Evolutionary conservation across 495 filamentous ascomycete species (phyloP), one percentile per base, ranked within the genome.

Genomic region (Parachaetomium inaequale): DNA sequence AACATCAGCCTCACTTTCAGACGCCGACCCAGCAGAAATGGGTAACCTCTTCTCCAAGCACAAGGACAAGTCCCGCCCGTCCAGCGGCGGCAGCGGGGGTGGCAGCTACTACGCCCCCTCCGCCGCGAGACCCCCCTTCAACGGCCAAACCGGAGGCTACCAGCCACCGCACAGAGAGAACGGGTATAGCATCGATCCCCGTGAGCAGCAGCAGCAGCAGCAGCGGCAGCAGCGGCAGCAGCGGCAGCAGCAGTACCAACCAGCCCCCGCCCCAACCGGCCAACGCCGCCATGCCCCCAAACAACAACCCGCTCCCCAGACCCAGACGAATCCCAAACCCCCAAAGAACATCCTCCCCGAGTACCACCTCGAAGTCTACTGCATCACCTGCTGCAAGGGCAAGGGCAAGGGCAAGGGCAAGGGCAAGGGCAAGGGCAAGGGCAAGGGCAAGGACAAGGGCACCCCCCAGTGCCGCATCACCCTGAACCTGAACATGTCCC

Each of bases 41-140:
- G 58, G 58, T 14, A 53, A 7, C 56, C n/a, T 19, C 21, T 40
- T 29, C 21, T 59, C 56, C 56, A 43, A 53, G 10, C 0, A 29
- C 1, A 26, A 34, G 10, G 19, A 21, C 32, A 36, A 26, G 17
- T 19, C 25, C 26, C 29, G 5, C 6, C 51, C 2, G 3, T 19
- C 47, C n/a, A n/a, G n/a, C n/a, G n/a, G n/a, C n/a, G n/a, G n/a
- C n/a, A n/a, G n/a, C n/a, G n/a, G n/a, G n/a, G n/a, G n/a, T n/a
- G n/a, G n/a, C n/a, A n/a, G n/a, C n/a, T n/a, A n/a, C n/a, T n/a
- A n/a, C n/a, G n/a, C n/a, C n/a, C n/a, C n/a, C n/a, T n/a, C n/a
- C n/a, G n/a, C n/a, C n/a, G n/a, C n/a, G n/a, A n/a, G n/a, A n/a
- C n/a, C n/a, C n/a, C n/a, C n/a, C n/a, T n/a, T n/a, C n/a, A n/a